Evolutionary conservation across 108 stramenopile species (phyloP), one percentile per base, ranked within the genome.

Genomic region (Skeletonema marinoi): DNA sequence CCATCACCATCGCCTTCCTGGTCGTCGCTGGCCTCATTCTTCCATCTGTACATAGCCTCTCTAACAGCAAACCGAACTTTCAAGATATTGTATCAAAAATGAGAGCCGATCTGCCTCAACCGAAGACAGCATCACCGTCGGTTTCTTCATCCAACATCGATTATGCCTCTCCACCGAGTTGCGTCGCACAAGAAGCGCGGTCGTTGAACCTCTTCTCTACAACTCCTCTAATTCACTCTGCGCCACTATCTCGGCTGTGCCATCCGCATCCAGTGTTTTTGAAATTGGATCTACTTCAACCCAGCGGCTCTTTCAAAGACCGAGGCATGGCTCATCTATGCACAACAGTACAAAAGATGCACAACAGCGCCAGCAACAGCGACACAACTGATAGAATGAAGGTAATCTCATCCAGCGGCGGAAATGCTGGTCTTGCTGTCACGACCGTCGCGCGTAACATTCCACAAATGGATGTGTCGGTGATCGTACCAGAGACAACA

Each of bases 401-500:
- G 65, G 59, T 93, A 41, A 88, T 94, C 54, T 81, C 79, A 1
- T 81, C 78, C 25, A 88, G 80, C 44, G 93, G 93, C 11, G 96
- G 92, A 11, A 96, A 92, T 66, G 91, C 92, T 13, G 93, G 93
- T 36, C 66, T 93, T 64, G 92, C 94, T 13, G 92, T 91, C 21
- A 90, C 97, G 4, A 87, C 91, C 6, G 90, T 93, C 7, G 94
- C 85, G 2, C 66, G 64, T 21, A 66, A 73, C 36, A 65, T 78
- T 35, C 74, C 94, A 56, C 85, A 81, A 32, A 86, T 95, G 80
- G 60, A 65, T 2, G 92, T 92, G 1, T 67, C 68, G 9, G 94
- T 98, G 17, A 80, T 95, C 16, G 94, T 98, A 39, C 96, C 97
- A 3, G 66, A 83, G 66, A 96, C 95, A 19, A 97, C 97, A 29